Base-by-base conservation (phyloP, 2,329 filamentous ascomycete species). In the Aspergillus udagawae region DNA sequence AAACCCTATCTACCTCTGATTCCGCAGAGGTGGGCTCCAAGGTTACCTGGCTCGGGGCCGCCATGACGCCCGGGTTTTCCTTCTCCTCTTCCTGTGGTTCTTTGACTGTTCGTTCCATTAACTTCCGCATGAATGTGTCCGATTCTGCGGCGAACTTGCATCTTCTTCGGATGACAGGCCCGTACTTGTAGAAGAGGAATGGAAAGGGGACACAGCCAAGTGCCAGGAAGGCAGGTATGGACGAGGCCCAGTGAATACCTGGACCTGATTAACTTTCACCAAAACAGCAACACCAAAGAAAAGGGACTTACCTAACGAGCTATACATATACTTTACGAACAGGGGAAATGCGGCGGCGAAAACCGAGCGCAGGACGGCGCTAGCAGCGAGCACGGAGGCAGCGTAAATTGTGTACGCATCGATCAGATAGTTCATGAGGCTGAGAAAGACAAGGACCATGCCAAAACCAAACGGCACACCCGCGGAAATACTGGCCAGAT, bases 261-360 rank as follows among this genome's bases (percentile, higher is more conserved):
- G 20, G 32, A 38, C 14, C 32, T n/a, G 32, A 1, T 38, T 38
- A 38, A 17, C 5, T 17, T 17, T 17, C 14, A 17, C 32, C 32
- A 17, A 17, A 17, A 35, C 12, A 17, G 6, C 14, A 17, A 38
- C 10, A 23, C 10, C n/a, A 12, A 4, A 29, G 20, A 20, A 45
- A 21, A 9, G 21, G 8, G 20, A 45, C 42, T 4, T 47, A 12
- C 21, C 77, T 14, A 80, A 66, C 17, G 68, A 67, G 3, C 67
- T 27, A 59, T 79, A 80, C 72, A 80, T 73, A n/a, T 75, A 65
- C 4, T 65, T 71, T 1, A 76, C 78, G 68, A 79, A 79, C 5
- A 80, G 67, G 7, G 78, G 78, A 53, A 80, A 79, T 1, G 69
- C 73, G 29, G 77, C 74, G 45, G 75, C 78, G 52, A 77, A 76